Base-by-base conservation (phyloP, 805 yeast genomes). In the Metschnikowia cubensis region DNA sequence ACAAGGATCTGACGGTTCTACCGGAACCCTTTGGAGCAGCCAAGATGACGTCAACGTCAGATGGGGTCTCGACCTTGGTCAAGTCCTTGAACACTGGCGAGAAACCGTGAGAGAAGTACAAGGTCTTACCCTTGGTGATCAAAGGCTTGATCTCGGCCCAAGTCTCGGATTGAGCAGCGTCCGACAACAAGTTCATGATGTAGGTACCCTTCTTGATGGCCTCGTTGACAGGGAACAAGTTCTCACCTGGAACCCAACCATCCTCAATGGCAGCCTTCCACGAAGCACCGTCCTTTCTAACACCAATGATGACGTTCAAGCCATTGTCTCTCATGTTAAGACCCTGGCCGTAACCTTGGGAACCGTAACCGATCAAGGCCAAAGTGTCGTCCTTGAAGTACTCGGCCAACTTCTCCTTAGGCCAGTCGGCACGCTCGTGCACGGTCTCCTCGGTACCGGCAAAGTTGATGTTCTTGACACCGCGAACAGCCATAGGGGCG, bases 11-110 rank as follows among this genome's bases (percentile, higher is more conserved):
- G 64, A 94, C 99, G 65, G 99, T 94, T 83, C 99, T 90, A 80
- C 99, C 99, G 58, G 98, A 92, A 74, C 99, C 99, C 87, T 94
- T 94, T 80, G 99, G 99, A 75, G 99, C 99, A 69, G 92, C 99
- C 70, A 94, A 82, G 79, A 94, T 94, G 62, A 91, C 97, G 70
- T 94, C 99, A 61, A 94, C 82, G 78, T 92, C 87, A 62, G 78
- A 76, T 79, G 99, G 99, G 67, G 96, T 86, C 66, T 84, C 97
- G 66, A 94, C 99, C 68, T 91, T 80, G 72, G 99, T 94, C 77
- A 92, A 85, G 66, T 90, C 90, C 80, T 90, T 89, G 92, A 94
- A 94, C 56, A 94, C 97, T 69, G 98, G 98, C 50, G 97, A 91
- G 89, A 94, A 94, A 71, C 99, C 99, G 81, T 94, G 99, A 59